Evolutionary conservation across 768 basidiomycete species (phyloP).

Genomic region (Cystofilobasidium capitatum): DNA sequence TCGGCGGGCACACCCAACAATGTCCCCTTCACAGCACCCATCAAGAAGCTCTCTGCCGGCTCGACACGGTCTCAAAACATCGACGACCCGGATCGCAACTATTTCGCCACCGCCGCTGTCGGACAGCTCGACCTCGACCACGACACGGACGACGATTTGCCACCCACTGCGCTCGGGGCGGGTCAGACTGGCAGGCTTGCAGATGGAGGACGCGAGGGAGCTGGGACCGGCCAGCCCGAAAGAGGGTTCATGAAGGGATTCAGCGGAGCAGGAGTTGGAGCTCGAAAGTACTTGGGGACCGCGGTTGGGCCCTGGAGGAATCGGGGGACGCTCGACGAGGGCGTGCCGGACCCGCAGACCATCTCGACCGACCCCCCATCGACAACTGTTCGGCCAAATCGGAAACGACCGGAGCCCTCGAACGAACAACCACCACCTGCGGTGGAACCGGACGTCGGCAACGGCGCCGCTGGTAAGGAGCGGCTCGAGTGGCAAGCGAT

Average conservation of each 20-base stretch:
- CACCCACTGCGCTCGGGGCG: not conserved
- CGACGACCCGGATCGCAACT: constrained; percentile 25
- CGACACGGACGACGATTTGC: constrained; percentile 24
- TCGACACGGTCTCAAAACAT: not conserved
- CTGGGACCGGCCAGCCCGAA: no score
- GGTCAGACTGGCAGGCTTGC: no score
- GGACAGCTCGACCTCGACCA: constrained; percentile 15
- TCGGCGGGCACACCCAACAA: not conserved
- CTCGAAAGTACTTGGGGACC: constrained; percentile 15
- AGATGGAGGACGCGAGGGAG: no score
- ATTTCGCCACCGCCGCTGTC: constrained; percentile 15
- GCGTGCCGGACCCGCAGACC: not conserved
- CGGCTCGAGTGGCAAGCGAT: constrained; percentile 91
- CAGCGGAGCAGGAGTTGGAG: constrained; percentile 20
- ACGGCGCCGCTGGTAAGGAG: constrained; percentile 18
- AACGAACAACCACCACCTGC: not conserved
- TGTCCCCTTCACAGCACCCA: not conserved
- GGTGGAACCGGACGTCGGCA: constrained; percentile 5
- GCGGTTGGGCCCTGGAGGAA: not conserved
- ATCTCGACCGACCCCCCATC: not conserved
- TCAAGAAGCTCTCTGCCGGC: constrained; percentile 2
- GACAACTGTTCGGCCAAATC: constrained; percentile 3
- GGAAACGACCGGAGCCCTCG: no score
- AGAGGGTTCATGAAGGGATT: constrained; percentile 24
- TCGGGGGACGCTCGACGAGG: not conserved